Evolutionary conservation across 2,329 filamentous ascomycete species (phyloP).

Genomic region (Cladosporium cucumerinum): DNA sequence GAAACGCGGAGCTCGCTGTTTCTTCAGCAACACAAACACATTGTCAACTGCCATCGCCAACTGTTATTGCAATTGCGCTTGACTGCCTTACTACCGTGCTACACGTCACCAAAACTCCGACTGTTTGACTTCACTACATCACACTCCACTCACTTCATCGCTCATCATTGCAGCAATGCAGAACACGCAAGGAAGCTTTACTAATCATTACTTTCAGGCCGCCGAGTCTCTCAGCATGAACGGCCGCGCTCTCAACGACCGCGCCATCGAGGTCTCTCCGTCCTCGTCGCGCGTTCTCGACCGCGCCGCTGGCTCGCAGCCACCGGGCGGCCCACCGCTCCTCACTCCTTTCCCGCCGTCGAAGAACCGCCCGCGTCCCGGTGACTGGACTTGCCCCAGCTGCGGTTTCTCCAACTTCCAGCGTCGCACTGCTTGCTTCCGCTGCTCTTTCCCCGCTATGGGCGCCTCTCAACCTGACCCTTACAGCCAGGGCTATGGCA

Average conservation of each 20-base stretch:
- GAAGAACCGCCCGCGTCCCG: slow-evolving; percentile 94
- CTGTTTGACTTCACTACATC: not conserved
- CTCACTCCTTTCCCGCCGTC: slow-evolving; percentile 95
- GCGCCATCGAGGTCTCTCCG: slow-evolving; percentile 97
- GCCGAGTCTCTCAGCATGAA: slow-evolving; percentile 99
- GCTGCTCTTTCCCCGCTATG: slow-evolving; percentile 97
- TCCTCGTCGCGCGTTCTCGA: slow-evolving; percentile 96
- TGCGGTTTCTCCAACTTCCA: slow-evolving; percentile 99
- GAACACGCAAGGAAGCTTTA: not conserved
- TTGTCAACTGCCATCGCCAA: slow-evolving; percentile 19
- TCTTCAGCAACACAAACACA: slow-evolving; percentile 12
- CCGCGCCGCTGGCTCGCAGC: slow-evolving; percentile 70
- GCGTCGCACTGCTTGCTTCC: slow-evolving; percentile 95
- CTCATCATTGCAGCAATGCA: slow-evolving; percentile 6
- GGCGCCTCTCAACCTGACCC: slow-evolving; percentile 67
- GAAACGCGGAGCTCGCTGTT: not conserved
- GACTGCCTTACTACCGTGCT: not conserved
- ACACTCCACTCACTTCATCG: slow-evolving; percentile 17
- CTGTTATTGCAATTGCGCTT: not conserved
- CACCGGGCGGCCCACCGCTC: slow-evolving; percentile 51
- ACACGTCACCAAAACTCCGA: not conserved
- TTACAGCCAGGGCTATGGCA: slow-evolving; percentile 50
- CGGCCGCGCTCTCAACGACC: slow-evolving; percentile 93
- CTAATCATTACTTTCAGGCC: slow-evolving; percentile 56
- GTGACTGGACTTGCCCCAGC: slow-evolving; percentile 98